Percentiles rank a stretch among this genome's conserved stretches.
Conservation (phyloP, 306 rosid genomes). For the Abrus pulchellus region DNA sequence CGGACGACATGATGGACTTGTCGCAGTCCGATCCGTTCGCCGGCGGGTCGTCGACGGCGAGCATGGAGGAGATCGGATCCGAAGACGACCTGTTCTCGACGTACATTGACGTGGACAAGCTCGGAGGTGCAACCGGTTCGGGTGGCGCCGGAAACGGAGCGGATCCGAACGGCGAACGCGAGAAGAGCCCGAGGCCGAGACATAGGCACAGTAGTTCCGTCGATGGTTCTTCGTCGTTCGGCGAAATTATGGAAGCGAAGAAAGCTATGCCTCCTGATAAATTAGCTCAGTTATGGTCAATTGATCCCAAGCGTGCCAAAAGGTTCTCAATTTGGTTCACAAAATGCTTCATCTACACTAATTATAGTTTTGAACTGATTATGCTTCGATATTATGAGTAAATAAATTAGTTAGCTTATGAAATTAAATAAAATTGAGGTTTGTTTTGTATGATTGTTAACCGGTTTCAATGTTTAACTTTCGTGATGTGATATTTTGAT, state of each 20-base stretch:
- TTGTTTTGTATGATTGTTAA: neutral
- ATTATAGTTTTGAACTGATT: neutral
- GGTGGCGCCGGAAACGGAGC: slow-evolving; percentile 49
- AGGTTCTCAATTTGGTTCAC: slow-evolving; percentile 57
- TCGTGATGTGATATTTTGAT: slow-evolving; percentile 6
- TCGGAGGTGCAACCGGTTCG: slow-evolving; percentile 55
- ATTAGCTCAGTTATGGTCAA: slow-evolving; percentile 90
- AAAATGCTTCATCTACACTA: slow-evolving; percentile 4
- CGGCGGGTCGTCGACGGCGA: slow-evolving; percentile 81
- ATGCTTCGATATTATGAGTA: neutral
- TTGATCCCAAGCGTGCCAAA: slow-evolving; percentile 98
- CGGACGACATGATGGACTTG: slow-evolving; percentile 80
- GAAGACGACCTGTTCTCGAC: slow-evolving; percentile 92
- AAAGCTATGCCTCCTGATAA: slow-evolving; percentile 99
- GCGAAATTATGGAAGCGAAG: slow-evolving; percentile 95
- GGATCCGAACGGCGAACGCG: slow-evolving; percentile 58
- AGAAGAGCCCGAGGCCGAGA: slow-evolving; percentile 64
- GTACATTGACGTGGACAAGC: slow-evolving; percentile 87
- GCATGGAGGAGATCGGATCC: slow-evolving; percentile 85
- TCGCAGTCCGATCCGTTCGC: slow-evolving; percentile 76
- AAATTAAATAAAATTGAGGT: slow-evolving; percentile 3
- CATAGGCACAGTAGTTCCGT: slow-evolving; percentile 81
- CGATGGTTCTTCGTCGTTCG: slow-evolving; percentile 72
- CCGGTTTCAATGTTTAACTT: neutral
- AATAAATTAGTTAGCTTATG: slow-evolving; percentile 2